These are phyloP conservation scores for Geranium rotundifolium DNA, from an alignment of 345 rosid species.

Conservation along the genomic window DNA sequence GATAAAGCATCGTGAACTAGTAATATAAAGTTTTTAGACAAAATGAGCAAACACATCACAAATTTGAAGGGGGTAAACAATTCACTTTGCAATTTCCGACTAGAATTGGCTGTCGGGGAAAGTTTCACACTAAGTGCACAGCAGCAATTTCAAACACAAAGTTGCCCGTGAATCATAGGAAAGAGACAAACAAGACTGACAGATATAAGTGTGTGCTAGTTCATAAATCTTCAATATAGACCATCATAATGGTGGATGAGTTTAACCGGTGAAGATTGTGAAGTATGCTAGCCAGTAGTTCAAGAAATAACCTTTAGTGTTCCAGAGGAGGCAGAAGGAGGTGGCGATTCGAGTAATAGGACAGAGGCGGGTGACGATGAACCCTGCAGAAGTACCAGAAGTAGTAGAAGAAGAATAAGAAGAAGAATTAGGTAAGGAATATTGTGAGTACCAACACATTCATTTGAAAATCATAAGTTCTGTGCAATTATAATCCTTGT, in stretches of 20 bases:
- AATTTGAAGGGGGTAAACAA: too few species aligned
- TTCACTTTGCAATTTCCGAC: too few species aligned
- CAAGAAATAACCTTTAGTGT: background rate
- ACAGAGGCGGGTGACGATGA: background rate
- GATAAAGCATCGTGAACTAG: too few species aligned
- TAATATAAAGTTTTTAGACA: too few species aligned
- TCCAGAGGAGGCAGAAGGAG: background rate
- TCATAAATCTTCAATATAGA: background rate
- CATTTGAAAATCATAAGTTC: background rate
- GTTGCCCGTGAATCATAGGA: too few species aligned
- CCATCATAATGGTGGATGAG: background rate
- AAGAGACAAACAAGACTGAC: too few species aligned
- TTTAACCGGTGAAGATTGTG: background rate
- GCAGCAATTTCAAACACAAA: background rate
- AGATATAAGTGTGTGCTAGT: too few species aligned
- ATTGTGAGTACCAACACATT: background rate
- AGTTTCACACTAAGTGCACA: background rate
- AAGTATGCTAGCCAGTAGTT: too few species aligned
- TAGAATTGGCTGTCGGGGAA: background rate
- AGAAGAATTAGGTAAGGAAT: too few species aligned
- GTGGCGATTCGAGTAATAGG: background rate
- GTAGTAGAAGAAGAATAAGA: too few species aligned
- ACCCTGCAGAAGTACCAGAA: background rate
- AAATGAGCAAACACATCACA: too few species aligned
- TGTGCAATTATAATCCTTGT: too few species aligned